Percentiles rank a stretch among this genome's conserved stretches.
Evolutionary conservation across 768 basidiomycete species (phyloP).

Genomic region (Rhodotorula taiwanensis): DNA sequence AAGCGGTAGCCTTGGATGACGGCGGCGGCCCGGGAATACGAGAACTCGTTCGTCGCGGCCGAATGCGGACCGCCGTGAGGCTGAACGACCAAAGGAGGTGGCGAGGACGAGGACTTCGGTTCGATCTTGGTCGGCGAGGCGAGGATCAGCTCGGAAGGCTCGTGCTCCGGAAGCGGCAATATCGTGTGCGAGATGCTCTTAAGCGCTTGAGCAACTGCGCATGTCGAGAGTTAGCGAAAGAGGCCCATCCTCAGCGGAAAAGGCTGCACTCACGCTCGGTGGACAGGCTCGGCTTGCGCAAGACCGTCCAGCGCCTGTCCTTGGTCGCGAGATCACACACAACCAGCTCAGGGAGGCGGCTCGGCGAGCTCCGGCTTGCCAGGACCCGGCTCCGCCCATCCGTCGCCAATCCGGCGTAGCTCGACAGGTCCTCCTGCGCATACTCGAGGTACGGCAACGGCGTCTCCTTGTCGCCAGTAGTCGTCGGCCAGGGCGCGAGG

Average conservation of each 20-base stretch:
- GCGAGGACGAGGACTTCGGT: constrained; percentile 1
- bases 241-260: not conserved
- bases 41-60: constrained; percentile 52
- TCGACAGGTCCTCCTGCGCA: constrained; percentile 37
- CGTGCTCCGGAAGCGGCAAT: constrained; percentile 52
- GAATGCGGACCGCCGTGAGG: constrained; percentile 64
- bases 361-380: constrained; percentile 10
- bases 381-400: constrained; percentile 27
- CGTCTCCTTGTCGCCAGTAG: constrained; percentile 52
- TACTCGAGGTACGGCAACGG: constrained; percentile 51
- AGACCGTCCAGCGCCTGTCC: constrained; percentile 45
- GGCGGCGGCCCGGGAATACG: constrained; percentile 49
- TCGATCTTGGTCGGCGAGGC: constrained; percentile 25
- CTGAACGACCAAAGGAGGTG: constrained; percentile 48
- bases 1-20: constrained; percentile 51
- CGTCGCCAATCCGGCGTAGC: constrained; percentile 33
- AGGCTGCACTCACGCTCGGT: constrained; percentile 46
- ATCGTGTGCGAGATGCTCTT: constrained; percentile 49
- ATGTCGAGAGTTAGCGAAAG: not conserved
- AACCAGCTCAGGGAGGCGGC: constrained; percentile 51
- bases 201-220: constrained; percentile 50
- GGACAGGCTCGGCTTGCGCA: constrained; percentile 40
- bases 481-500: constrained; percentile 54
- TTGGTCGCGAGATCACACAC: constrained; percentile 48
- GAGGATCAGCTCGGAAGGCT: constrained; percentile 54